Evolutionary conservation across 345 rosid genomes (phyloP).

Genomic region (Reutealis trisperma): DNA sequence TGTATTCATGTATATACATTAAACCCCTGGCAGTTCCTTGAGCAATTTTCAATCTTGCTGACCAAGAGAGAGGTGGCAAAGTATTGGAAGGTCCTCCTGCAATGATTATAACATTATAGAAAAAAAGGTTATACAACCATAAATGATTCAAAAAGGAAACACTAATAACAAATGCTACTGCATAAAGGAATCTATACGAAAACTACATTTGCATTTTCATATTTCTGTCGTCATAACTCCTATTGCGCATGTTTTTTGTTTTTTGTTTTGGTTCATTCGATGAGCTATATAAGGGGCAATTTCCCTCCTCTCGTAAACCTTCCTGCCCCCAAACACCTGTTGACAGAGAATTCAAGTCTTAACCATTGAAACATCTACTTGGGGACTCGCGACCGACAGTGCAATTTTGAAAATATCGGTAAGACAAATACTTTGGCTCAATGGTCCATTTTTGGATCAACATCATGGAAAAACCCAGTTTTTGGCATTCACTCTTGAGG

Average conservation of each 20-base stretch:
- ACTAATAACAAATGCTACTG: neutral
- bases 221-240: neutral
- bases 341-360: too few relatives aligned
- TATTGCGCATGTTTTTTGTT: too few relatives aligned
- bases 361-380: neutral
- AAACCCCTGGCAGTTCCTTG: constrained; percentile 92
- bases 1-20: constrained; percentile 73
- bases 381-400: too few relatives aligned
- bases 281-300: too few relatives aligned
- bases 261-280: too few relatives aligned
- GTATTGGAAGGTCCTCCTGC: constrained; percentile 58
- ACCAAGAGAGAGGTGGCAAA: constrained; percentile 62
- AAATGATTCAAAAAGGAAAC: neutral
- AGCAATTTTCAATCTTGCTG: constrained; percentile 72
- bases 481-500: constrained; percentile 14
- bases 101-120: constrained; percentile 3
- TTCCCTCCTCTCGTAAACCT: too few relatives aligned
- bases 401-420: neutral
- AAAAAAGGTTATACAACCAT: neutral
- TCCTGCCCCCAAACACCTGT: too few relatives aligned
- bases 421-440: neutral
- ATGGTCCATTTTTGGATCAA: constrained; percentile 29
- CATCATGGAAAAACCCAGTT: constrained; percentile 10
- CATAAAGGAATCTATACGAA: too few relatives aligned
- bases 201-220: too few relatives aligned